phyloP scores from a whole-genome alignment of 805 yeast species.

The Sugiyamaella chiloensis region DNA sequence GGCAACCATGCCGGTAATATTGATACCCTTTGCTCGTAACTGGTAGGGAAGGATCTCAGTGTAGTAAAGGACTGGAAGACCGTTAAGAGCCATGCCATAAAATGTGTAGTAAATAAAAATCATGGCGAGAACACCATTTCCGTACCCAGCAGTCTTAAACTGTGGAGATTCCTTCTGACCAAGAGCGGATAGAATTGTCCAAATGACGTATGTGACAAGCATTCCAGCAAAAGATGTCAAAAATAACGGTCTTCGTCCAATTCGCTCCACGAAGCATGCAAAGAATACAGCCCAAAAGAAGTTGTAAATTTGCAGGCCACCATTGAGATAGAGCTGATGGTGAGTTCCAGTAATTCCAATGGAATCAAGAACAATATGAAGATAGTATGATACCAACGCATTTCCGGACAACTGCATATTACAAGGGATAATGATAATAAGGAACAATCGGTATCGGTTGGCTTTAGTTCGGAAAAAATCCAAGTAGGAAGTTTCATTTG shows the following conservation, averaged over 20 bases:
- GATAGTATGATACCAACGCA: conserved; percentile 37
- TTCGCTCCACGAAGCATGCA: not conserved
- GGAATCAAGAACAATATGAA: conserved; percentile 47
- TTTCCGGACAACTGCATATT: conserved; percentile 15
- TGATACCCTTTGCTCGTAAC: conserved; percentile 39
- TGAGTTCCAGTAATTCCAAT: conserved; percentile 45
- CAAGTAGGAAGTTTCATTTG: not conserved
- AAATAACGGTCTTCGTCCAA: conserved; percentile 8
- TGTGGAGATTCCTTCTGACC: conserved; percentile 36
- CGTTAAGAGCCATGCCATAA: conserved; percentile 18
- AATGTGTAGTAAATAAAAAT: conserved; percentile 3
- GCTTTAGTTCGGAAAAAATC: conserved; percentile 10
- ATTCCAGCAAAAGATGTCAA: conserved; percentile 8
- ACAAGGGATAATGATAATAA: conserved; percentile 8
- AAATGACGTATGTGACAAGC: conserved; percentile 26
- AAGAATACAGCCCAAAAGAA: conserved; percentile 1
- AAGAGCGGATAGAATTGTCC: conserved; percentile 47
- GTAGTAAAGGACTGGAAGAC: conserved; percentile 32
- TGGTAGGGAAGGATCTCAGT: conserved; percentile 24
- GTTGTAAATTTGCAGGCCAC: conserved; percentile 19
- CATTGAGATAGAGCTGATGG: conserved; percentile 11
- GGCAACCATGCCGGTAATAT: not conserved
- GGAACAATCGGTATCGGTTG: conserved; percentile 6
- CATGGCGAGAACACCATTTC: conserved; percentile 9
- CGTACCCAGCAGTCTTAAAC: not conserved